phyloP scores from a whole-genome alignment of 768 basidiomycete species.

The Boletus rubescentipes region DNA sequence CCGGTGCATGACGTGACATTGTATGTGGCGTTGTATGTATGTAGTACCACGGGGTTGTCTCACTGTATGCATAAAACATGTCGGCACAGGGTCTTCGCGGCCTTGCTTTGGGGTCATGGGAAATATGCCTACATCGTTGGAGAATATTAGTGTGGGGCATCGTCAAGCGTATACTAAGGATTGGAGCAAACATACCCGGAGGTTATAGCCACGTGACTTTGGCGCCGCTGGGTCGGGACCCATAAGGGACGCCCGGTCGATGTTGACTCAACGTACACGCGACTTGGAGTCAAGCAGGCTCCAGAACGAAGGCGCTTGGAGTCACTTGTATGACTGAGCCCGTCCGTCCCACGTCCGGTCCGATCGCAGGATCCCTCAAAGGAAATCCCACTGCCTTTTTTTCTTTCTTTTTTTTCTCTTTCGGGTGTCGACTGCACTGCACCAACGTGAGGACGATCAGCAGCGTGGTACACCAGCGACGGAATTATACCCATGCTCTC shows the following conservation, averaged over 20 bases:
- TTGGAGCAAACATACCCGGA: no score
- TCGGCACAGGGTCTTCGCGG: no score
- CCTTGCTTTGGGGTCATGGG: no score
- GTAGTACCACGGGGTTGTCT: no score
- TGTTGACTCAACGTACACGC: not conserved
- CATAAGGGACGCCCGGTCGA: not conserved
- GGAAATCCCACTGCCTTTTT: not conserved
- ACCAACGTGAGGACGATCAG: not conserved
- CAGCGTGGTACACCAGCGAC: not conserved
- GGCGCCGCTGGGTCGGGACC: no score
- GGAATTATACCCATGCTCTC: not conserved
- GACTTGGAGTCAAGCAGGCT: not conserved
- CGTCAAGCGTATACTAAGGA: no score
- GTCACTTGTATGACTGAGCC: not conserved
- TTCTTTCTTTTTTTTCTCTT: not conserved
- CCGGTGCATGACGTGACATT: no score
- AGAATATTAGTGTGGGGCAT: no score
- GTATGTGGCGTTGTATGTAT: no score
- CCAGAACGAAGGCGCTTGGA: not conserved
- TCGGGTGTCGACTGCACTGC: not conserved
- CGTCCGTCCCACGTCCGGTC: not conserved
- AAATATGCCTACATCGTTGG: no score
- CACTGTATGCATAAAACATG: no score
- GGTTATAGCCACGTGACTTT: no score
- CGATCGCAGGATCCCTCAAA: constrained; percentile 4